phyloP scores from a whole-genome alignment of 2,329 filamentous ascomycete genomes.

The Helotiales sp. region DNA sequence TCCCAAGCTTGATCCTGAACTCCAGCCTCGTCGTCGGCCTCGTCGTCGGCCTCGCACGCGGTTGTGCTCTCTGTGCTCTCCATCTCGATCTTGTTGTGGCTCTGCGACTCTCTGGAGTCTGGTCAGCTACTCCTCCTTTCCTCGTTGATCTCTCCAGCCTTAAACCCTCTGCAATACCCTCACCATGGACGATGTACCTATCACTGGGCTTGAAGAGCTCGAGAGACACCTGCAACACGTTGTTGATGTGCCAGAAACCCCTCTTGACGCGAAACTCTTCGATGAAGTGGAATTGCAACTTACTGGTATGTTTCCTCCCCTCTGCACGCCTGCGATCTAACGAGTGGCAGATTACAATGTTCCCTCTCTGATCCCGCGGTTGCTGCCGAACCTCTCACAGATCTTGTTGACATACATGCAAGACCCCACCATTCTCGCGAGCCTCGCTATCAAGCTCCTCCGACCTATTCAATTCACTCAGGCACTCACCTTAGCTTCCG shows the following conservation, averaged over 20 bases:
- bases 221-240: slow-evolving; percentile 58
- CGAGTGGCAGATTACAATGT: slow-evolving; percentile 55
- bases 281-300: slow-evolving; percentile 65
- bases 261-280: slow-evolving; percentile 56
- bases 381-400: slow-evolving; percentile 59
- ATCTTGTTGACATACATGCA: slow-evolving; percentile 57
- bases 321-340: slow-evolving; percentile 16
- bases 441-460: slow-evolving; percentile 61
- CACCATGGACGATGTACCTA: slow-evolving; percentile 49
- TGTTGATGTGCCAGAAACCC: slow-evolving; percentile 48
- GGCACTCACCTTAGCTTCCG: slow-evolving; percentile 56
- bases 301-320: slow-evolving; percentile 48
- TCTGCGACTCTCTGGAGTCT: not conserved
- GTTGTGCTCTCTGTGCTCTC: not conserved
- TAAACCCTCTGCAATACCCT: not conserved
- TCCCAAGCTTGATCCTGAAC: not conserved
- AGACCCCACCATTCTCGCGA: slow-evolving; percentile 57
- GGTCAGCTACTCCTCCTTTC: not conserved
- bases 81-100: not conserved
- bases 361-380: slow-evolving; percentile 54
- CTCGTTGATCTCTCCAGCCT: not conserved
- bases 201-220: slow-evolving; percentile 59
- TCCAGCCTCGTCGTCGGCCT: not conserved
- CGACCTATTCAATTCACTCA: slow-evolving; percentile 57
- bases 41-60: no score